Evolutionary conservation across 1,284 basidiomycete species (phyloP).

Genomic region (Caloboletus firmus): DNA sequence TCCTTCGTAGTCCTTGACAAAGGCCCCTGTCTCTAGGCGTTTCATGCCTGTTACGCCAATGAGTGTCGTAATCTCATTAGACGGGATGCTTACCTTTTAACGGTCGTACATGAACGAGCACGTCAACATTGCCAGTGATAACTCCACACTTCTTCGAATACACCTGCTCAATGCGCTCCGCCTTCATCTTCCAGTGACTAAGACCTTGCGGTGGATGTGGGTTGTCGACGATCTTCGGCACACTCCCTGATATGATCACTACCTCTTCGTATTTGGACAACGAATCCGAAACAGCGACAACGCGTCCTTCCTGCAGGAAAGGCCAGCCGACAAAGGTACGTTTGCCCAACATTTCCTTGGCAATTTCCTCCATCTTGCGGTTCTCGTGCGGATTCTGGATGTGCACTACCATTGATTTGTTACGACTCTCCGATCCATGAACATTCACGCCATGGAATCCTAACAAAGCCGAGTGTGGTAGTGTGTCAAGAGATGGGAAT

Average conservation of each 20-base stretch:
- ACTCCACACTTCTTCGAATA: constrained; percentile 93
- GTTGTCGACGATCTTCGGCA: constrained; percentile 62
- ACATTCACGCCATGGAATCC: constrained; percentile 92
- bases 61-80: background rate
- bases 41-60: constrained; percentile 66
- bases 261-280: constrained; percentile 85
- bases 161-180: constrained; percentile 77
- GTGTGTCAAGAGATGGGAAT: constrained; percentile 92
- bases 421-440: constrained; percentile 86
- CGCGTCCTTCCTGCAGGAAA: constrained; percentile 89
- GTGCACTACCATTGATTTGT: constrained; percentile 91
- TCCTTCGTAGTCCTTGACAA: constrained; percentile 93
- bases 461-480: constrained; percentile 77
- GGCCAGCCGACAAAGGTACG: constrained; percentile 90
- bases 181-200: constrained; percentile 72
- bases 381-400: constrained; percentile 76
- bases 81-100: constrained; percentile 67
- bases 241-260: constrained; percentile 51
- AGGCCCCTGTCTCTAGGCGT: constrained; percentile 83
- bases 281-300: constrained; percentile 85
- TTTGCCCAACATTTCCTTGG: constrained; percentile 72
- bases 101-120: constrained; percentile 81
- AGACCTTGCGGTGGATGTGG: constrained; percentile 71
- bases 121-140: constrained; percentile 78
- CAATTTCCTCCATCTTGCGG: constrained; percentile 72